Evolutionary conservation across 169 alveolate genomes (phyloP), one percentile per base, ranked within the genome.

Genomic region (Eimeria zaria): DNA sequence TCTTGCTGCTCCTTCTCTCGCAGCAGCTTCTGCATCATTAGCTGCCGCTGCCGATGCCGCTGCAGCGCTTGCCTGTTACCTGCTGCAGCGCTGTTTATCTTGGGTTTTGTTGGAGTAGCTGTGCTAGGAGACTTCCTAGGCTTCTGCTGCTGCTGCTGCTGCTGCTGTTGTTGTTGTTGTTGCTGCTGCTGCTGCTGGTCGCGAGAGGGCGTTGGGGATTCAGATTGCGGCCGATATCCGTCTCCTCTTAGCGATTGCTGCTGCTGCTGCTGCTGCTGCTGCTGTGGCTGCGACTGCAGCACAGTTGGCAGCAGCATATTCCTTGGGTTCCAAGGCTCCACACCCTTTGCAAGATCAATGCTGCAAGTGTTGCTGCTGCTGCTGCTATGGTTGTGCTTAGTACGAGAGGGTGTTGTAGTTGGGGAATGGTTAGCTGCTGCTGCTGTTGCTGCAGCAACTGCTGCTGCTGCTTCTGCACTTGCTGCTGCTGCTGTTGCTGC

Each of bases 391-490:
- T 48, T n/a, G 74, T 22, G 22, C 69, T 30, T 71, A n/a, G n/a
- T n/a, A n/a, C n/a, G n/a, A n/a, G n/a, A n/a, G n/a, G n/a, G n/a
- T n/a, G n/a, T n/a, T n/a, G n/a, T n/a, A n/a, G n/a, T n/a, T n/a
- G n/a, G n/a, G n/a, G n/a, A n/a, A n/a, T n/a, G n/a, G n/a, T n/a
- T n/a, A n/a, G n/a, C 88, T n/a, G 88, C 62, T 36, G 55, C 88
- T 78, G 62, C 24, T 12, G 67, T 9, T 12, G 62, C 55, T 9
- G n/a, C 12, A 7, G 74, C 74, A 4, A 62, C 88, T 78, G 88
- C 88, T 78, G 88, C 62, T 44, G 44, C 67, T 78, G 88, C 88
- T 46, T 16, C 88, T 78, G 88, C 88, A 39, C 36, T 62, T 39
- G 55, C 55, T 78, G 88, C 62, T 24, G 88, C 67, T 24, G 67